Conservation (phyloP, 129 eudicot species). For the Centella asiatica region DNA sequence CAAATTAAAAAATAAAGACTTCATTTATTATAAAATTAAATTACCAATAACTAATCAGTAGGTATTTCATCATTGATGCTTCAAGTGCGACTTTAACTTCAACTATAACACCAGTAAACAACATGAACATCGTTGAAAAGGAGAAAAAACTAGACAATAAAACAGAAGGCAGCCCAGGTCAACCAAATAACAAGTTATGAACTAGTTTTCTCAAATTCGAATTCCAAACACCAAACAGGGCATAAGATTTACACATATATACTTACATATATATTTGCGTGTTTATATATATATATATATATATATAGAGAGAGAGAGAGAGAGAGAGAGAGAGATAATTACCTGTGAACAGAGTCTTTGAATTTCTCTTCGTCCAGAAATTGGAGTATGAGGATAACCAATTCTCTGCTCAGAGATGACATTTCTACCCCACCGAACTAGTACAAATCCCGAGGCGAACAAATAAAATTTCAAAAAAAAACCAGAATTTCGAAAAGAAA, state of each 20-base stretch:
- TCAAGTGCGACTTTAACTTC: too few species aligned
- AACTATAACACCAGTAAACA: too few species aligned
- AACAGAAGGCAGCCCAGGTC: too few species aligned
- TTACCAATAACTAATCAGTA: too few species aligned
- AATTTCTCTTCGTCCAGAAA: slow-evolving; percentile 83
- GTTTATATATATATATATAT: too few species aligned
- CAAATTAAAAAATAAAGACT: too few species aligned
- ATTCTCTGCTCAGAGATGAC: slow-evolving; percentile 74
- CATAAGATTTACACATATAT: background rate
- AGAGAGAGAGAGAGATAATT: slow-evolving; percentile 4
- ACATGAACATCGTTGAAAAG: too few species aligned
- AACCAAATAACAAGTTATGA: too few species aligned
- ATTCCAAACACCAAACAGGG: background rate
- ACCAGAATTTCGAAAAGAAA: too few species aligned
- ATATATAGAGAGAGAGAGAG: background rate
- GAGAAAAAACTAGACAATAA: too few species aligned
- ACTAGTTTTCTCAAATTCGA: background rate
- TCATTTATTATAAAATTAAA: too few species aligned
- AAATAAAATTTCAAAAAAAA: slow-evolving; percentile 1
- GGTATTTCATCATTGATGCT: too few species aligned
- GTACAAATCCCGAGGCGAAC: background rate
- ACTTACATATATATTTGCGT: background rate
- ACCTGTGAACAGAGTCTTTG: slow-evolving; percentile 79
- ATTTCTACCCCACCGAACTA: slow-evolving; percentile 16
- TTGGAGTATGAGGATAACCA: slow-evolving; percentile 75